These are phyloP conservation scores for Xylaria sp. DNA, from an alignment of 2,329 filamentous ascomycete species.

Conservation along the genomic window DNA sequence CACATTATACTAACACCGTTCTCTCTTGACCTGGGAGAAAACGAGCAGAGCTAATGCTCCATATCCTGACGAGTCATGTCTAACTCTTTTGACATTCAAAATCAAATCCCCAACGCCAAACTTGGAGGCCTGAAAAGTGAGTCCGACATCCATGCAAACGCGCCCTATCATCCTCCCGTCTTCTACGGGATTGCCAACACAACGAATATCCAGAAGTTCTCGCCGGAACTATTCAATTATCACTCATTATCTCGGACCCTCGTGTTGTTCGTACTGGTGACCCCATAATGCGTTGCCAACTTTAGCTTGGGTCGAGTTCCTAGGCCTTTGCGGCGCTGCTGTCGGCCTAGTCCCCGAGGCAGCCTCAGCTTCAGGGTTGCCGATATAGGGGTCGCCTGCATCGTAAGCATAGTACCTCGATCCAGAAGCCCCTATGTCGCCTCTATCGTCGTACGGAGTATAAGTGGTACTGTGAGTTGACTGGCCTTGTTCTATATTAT, in stretches of 20 bases:
- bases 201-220: not conserved
- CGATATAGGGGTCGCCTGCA: conserved; percentile 32
- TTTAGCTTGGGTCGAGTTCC: conserved; percentile 32
- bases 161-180: not conserved
- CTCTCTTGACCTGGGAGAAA: conserved; percentile 10
- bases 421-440: conserved; percentile 41
- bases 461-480: conserved; percentile 25
- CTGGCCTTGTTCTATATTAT: conserved; percentile 7
- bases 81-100: conserved; percentile 22
- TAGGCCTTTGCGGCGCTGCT: conserved; percentile 14
- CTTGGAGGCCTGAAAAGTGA: conserved; percentile 19
- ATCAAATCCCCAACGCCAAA: conserved; percentile 37
- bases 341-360: not conserved
- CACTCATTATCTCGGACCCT: conserved; percentile 10
- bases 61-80: conserved; percentile 26
- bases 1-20: not conserved
- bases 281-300: conserved; percentile 38
- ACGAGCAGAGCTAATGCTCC: not conserved
- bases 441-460: conserved; percentile 43
- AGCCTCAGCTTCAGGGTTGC: conserved; percentile 5
- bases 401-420: conserved; percentile 39
- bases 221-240: not conserved
- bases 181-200: not conserved
- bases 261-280: conserved; percentile 21
- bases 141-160: conserved; percentile 23